Evolutionary conservation across 306 rosid species (phyloP), one percentile per base, ranked within the genome.

Genomic region (Rubus parviflorus): DNA sequence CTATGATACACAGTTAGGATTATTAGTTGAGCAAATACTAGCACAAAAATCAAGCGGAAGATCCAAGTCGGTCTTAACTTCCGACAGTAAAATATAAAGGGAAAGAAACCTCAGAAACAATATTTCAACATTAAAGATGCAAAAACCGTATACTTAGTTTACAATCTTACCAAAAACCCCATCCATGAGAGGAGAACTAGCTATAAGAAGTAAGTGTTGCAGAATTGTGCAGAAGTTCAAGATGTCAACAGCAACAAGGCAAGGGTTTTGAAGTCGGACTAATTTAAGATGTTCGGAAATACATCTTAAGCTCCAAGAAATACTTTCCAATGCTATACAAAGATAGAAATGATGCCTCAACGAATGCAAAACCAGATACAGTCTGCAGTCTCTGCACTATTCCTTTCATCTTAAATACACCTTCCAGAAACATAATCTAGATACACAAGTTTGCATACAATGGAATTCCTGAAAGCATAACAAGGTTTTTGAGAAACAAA

Each of bases 401-500:
- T 25, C 42, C 61, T 41, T 52, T 62, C 61, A 62, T 64, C 72
- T 41, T 7, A 51, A 68, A 41, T 69, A 52, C 77, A 68, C 16
- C 11, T 43, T 47, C 16, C 51, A 70, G 73, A 35, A 62, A 41
- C 57, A 83, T 63, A 64, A 41, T 70, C 47, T 41, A 63, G 54
- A 72, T 51, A 83, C 60, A 66, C 52, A 38, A 42, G 51, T 63
- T 40, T 54, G 69, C 49, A 67, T 58, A 75, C 56, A 45, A 42
- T 25, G 70, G 60, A 70, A 67, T 76, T 72, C 80, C 73, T 64
- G 23, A 47, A 71, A 68, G 13, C 80, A 72, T 41, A 45, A 78
- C 73, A 75, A 35, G 64, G 73, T 51, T 58, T 62, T 81, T 49
- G 49, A 61, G 77, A 70, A 60, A 69, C 72, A 46, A 51, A 49